Evolutionary conservation across 2,329 filamentous ascomycete genomes (phyloP), one percentile per base, ranked within the genome.

Genomic region (Penicillium sp.): DNA sequence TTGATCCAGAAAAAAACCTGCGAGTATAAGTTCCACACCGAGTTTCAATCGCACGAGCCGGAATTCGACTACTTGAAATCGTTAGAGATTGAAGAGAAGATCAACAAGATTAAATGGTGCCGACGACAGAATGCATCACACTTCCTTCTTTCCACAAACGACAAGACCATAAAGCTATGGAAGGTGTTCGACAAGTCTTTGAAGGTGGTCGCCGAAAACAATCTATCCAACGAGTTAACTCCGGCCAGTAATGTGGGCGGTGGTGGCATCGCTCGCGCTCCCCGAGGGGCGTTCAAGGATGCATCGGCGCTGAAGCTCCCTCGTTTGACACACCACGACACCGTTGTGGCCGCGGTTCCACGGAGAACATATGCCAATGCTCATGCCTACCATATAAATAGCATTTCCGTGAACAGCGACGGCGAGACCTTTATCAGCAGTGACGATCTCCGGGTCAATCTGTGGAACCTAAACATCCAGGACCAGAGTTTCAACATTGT

Each of bases 51-150:
- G 56, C 92, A 98, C 72, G 92, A 98, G 65, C 92, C 92, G 48
- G 92, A 98, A 69, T 98, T 98, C 68, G 92, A 98, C 68, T 98
- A 98, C 66, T 79, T 98, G 51, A 98, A 98, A 71, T 98, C 92
- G 22, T 77, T 98, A 55, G 92, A 98, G 70, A 98, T 98, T 61
- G 92, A 98, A 76, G 92, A 98, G 70, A 98, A 98, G 74, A 98
- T 98, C 77, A 98, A 98, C 77, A 98, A 98, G 76, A 98, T 98
- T 72, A 98, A 96, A 69, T 98, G 92, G 92, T 98, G 92, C 68
- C 82, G 85, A 62, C 83, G 92, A 69, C 90, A 96, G 70, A 98
- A 98, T 74, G 85, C 90, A 45, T 96, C 92, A 39, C 92, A 98
- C 71, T 98, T 95, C 67, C 80, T 98, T 35, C 79, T 98, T 40